A percentile compares a stretch with the other conserved stretches of the same genome.
Conservation (phyloP, 2,329 filamentous ascomycete genomes). For the Geosmithia putterillii region DNA sequence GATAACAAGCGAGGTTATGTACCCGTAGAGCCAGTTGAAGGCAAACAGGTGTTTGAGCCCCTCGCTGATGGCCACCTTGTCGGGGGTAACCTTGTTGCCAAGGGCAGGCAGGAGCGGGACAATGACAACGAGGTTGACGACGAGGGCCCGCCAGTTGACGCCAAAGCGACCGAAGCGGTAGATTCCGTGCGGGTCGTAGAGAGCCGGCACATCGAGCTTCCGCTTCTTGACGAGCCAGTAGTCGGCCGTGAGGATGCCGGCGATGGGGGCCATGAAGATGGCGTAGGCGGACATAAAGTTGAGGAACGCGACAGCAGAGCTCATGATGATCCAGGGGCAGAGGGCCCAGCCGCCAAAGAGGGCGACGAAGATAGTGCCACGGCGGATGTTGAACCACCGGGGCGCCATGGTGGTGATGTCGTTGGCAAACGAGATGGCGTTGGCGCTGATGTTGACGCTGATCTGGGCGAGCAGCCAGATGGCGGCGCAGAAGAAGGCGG, state of each 20-base stretch:
- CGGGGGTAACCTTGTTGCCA: background rate
- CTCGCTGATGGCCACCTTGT: background rate
- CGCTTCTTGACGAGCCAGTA: slow-evolving; percentile 23
- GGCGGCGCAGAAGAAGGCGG: slow-evolving; percentile 33
- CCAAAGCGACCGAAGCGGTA: slow-evolving; percentile 20
- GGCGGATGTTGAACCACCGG: slow-evolving; percentile 41
- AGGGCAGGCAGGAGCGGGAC: background rate
- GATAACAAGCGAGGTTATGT: background rate
- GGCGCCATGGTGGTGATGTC: slow-evolving; percentile 41
- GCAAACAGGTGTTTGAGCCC: background rate
- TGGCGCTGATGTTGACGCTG: slow-evolving; percentile 46
- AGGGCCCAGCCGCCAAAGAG: slow-evolving; percentile 18
- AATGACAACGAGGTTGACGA: slow-evolving; percentile 10
- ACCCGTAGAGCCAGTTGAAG: background rate
- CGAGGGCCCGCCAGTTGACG: slow-evolving; percentile 18
- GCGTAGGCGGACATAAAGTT: slow-evolving; percentile 10
- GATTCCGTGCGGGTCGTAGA: slow-evolving; percentile 27
- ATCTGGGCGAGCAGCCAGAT: slow-evolving; percentile 42
- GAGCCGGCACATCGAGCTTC: slow-evolving; percentile 24
- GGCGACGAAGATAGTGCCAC: slow-evolving; percentile 35
- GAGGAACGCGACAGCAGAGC: slow-evolving; percentile 11
- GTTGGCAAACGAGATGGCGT: slow-evolving; percentile 39
- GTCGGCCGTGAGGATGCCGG: slow-evolving; percentile 26
- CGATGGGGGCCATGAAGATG: slow-evolving; percentile 25
- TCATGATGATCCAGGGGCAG: slow-evolving; percentile 2